A percentile compares a stretch with the other conserved stretches of the same genome.
Evolutionary conservation across 2,329 filamentous ascomycete species (phyloP).

Genomic region (Cercospora citrullina): DNA sequence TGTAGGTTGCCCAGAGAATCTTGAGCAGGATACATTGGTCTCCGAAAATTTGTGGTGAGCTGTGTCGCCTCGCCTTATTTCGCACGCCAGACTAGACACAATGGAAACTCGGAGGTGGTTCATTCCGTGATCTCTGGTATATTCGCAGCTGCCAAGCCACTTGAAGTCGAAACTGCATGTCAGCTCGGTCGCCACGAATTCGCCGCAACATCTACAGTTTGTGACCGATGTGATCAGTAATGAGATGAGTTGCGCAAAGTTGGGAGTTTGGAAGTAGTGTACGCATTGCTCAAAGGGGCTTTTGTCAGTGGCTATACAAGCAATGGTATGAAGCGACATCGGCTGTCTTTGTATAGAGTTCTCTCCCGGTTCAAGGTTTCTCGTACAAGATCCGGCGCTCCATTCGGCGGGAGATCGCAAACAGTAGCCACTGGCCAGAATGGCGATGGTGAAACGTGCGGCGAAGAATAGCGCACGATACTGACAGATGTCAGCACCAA

Average conservation of each 20-base stretch:
- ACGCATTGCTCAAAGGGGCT: not conserved
- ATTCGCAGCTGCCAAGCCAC: not conserved
- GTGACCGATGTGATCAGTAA: not conserved
- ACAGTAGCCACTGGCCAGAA: not conserved
- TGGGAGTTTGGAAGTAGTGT: not conserved
- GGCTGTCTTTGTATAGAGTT: not conserved
- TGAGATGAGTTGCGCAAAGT: not conserved
- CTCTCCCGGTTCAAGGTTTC: not conserved
- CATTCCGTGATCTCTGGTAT: not conserved
- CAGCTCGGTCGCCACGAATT: not conserved
- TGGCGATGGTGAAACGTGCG: not conserved
- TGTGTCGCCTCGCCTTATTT: not conserved
- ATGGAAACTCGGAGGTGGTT: not conserved
- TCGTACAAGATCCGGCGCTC: not conserved
- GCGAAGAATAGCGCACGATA: not conserved
- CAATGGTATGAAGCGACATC: not conserved
- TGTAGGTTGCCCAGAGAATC: not conserved
- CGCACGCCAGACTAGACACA: not conserved
- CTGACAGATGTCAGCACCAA: conserved; percentile 3
- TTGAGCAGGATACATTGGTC: not conserved
- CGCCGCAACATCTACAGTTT: not conserved
- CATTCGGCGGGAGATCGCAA: not conserved
- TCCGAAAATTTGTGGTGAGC: not conserved
- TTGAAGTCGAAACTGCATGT: not conserved
- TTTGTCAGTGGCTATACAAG: not conserved